Evolutionary conservation across 495 filamentous ascomycete species (phyloP), one percentile per base, ranked within the genome.

Genomic region (Xeromyces bisporus): DNA sequence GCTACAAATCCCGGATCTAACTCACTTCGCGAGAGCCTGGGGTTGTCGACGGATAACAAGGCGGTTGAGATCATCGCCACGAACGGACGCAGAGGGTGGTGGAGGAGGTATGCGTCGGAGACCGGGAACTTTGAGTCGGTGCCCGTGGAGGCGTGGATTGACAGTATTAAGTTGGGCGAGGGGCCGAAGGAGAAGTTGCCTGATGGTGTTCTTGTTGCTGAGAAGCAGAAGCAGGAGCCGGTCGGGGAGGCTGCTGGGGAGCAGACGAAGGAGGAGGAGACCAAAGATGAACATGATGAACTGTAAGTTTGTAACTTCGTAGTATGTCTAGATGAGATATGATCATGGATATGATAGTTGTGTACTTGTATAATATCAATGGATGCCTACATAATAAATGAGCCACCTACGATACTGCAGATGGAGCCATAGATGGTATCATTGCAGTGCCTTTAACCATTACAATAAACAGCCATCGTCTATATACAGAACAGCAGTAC

Each of bases 131-230:
- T 72, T 37, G 62, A 60, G 7, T 46, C 66, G 18, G 62, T 62
- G 18, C 63, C 64, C 7, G 55, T 96, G 21, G 83, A 92, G 51
- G 58, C 62, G 32, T 96, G 85, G 85, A 66, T 96, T 38, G 89
- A 97, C 49, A 69, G 66, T 2, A 82, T 94, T 39, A 70, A 79
- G 15, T 60, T 97, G 47, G 82, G 85, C 27, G 91, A 93, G 41
- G 77, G 78, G 4, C 50, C 65, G 13, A 93, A 86, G 64, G 66
- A 75, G 50, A 80, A 75, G 58, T 42, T 96, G 24, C 85, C 87
- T 3, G 79, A 77, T 27, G 74, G 69, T 7, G 39, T 93, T 23
- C 53, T 93, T 23, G 65, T 54, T 15, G 29, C 14, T 15, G 66
- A 66, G 40, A 48, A 67, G 38, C 42, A 57, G 27, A 40, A 38